These are phyloP conservation scores for Calonectria pseudoturangicola DNA, from an alignment of 2,329 filamentous ascomycete genomes.

Conservation along the genomic window DNA sequence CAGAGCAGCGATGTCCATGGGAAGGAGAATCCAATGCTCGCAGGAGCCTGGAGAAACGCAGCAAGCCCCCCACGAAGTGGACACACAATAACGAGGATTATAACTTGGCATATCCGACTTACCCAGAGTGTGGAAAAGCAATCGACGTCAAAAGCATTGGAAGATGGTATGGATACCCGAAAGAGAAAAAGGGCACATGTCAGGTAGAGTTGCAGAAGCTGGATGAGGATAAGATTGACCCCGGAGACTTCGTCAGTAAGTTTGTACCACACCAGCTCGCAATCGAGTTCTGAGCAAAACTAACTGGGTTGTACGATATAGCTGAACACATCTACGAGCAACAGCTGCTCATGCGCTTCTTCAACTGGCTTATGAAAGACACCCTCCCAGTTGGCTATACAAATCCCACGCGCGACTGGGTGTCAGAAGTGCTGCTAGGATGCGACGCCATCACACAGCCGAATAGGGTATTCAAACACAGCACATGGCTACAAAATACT, in stretches of 20 bases:
- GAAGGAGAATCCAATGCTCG: neutral
- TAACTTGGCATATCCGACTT: constrained; percentile 6
- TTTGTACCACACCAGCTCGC: neutral
- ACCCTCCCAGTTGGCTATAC: neutral
- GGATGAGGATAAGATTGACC: neutral
- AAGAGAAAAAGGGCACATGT: neutral
- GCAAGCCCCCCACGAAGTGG: constrained; percentile 5
- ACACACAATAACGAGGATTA: neutral
- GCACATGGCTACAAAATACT: neutral
- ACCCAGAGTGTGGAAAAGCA: neutral
- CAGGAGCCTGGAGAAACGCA: neutral
- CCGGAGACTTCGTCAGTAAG: constrained; percentile 5
- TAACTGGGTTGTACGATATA: neutral
- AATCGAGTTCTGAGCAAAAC: neutral
- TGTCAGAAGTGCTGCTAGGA: neutral
- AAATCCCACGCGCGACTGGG: neutral
- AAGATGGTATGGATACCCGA: constrained; percentile 7
- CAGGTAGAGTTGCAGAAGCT: constrained; percentile 6
- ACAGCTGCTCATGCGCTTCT: neutral
- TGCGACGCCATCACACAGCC: constrained; percentile 7
- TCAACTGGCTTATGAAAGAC: neutral
- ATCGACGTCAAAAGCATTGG: neutral
- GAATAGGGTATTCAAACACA: neutral
- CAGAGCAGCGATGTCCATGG: constrained; percentile 1
- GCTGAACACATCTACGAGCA: neutral